Conservation (phyloP, 305 asterid species). For the Fraxinus angustifolia region DNA sequence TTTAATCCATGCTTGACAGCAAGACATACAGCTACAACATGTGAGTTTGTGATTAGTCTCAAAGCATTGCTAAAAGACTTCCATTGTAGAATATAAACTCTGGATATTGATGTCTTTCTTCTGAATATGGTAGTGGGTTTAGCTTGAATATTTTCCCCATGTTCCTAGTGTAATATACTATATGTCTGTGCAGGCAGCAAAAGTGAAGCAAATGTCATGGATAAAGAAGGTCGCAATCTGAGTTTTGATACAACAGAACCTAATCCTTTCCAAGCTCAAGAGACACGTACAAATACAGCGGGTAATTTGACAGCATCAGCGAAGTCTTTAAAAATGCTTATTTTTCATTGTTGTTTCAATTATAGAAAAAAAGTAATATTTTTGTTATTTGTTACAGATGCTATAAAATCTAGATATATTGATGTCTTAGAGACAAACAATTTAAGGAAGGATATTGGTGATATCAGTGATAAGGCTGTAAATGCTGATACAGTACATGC, state of each 20-base stretch:
- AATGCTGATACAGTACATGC: neutral
- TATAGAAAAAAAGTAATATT: neutral
- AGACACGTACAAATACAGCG: neutral
- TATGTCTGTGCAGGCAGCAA: neutral
- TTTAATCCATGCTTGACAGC: neutral
- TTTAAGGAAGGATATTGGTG: neutral
- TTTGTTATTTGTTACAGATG: conserved; percentile 24
- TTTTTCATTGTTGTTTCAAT: neutral
- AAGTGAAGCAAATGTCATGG: neutral
- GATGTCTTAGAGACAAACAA: neutral
- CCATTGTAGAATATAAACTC: neutral
- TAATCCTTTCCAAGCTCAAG: neutral
- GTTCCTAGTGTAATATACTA: neutral
- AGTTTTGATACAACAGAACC: neutral
- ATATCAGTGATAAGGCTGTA: neutral
- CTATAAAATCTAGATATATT: neutral
- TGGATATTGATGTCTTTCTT: neutral
- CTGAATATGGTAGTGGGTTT: neutral
- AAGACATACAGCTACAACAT: neutral
- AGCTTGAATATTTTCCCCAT: neutral
- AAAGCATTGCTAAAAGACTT: neutral
- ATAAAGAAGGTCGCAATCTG: neutral
- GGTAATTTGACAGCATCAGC: neutral
- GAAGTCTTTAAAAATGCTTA: neutral
- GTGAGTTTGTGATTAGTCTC: neutral